Evolutionary conservation across 305 asterid species (phyloP).

Genomic region (Rubia balearica): DNA sequence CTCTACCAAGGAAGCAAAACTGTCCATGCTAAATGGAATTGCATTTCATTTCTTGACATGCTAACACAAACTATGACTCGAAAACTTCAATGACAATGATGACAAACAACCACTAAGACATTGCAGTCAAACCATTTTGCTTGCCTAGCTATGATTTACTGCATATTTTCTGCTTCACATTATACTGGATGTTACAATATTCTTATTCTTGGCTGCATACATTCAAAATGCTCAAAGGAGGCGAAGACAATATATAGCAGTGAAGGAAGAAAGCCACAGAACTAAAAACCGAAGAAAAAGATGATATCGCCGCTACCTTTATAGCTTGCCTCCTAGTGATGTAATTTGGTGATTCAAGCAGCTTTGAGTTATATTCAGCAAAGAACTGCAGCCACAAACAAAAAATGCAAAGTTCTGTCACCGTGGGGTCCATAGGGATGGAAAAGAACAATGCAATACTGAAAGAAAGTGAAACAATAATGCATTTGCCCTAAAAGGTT

Average conservation of each 20-base stretch:
- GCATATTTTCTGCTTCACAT: background rate
- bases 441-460: background rate
- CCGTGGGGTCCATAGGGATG: background rate
- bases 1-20: background rate
- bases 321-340: slow-evolving; percentile 76
- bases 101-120: background rate
- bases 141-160: background rate
- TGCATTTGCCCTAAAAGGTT: background rate
- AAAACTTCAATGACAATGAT: background rate
- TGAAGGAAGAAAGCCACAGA: background rate
- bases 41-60: background rate
- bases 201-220: background rate
- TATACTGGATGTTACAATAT: background rate
- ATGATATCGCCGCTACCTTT: slow-evolving; percentile 34
- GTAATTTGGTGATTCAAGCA: slow-evolving; percentile 68
- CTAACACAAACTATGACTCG: background rate
- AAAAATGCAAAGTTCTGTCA: background rate
- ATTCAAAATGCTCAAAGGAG: background rate
- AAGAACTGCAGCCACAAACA: slow-evolving; percentile 41
- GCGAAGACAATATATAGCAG: background rate
- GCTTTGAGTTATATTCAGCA: slow-evolving; percentile 64
- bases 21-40: background rate
- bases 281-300: background rate
- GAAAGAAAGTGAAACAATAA: background rate
- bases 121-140: background rate